Evolutionary conservation across 495 filamentous ascomycete species (phyloP).

Genomic region (Cercophora newfieldiana): DNA sequence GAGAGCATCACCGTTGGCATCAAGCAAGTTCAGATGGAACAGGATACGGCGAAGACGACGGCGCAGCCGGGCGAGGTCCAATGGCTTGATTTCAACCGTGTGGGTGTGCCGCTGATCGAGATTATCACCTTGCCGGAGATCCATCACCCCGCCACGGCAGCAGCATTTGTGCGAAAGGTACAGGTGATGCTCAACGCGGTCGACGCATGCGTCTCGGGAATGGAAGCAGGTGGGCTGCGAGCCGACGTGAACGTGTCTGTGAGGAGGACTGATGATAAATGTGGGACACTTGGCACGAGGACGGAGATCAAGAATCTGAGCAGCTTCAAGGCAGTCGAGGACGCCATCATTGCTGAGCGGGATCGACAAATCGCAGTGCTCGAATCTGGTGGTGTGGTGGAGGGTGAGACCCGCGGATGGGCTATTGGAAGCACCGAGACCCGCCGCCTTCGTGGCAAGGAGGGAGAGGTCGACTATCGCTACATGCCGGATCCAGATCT

Average conservation of each 20-base stretch:
- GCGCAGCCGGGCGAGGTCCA: slow-evolving; percentile 70
- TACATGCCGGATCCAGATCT: slow-evolving; percentile 99
- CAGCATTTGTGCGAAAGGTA: slow-evolving; percentile 83
- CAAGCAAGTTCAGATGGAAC: slow-evolving; percentile 93
- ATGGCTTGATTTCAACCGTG: slow-evolving; percentile 91
- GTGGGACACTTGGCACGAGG: slow-evolving; percentile 68
- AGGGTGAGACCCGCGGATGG: slow-evolving; percentile 93
- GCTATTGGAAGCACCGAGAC: slow-evolving; percentile 75
- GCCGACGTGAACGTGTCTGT: slow-evolving; percentile 97
- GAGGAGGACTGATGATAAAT: slow-evolving; percentile 47
- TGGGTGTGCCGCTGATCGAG: slow-evolving; percentile 86
- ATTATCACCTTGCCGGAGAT: slow-evolving; percentile 91
- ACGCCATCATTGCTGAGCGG: slow-evolving; percentile 87
- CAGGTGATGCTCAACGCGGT: slow-evolving; percentile 78
- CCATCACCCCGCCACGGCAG: slow-evolving; percentile 79
- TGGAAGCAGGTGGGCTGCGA: slow-evolving; percentile 89
- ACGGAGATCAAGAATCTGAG: slow-evolving; percentile 98
- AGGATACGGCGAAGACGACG: slow-evolving; percentile 94
- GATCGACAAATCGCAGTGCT: slow-evolving; percentile 82
- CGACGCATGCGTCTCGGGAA: slow-evolving; percentile 80
- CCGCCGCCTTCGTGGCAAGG: slow-evolving; percentile 82
- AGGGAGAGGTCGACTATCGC: slow-evolving; percentile 94
- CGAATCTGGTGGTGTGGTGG: slow-evolving; percentile 72
- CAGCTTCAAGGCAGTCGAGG: slow-evolving; percentile 91
- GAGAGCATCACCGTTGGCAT: slow-evolving; percentile 71